These are phyloP conservation scores for Ophiognomonia clavigignenti-juglandacearum DNA, from an alignment of 2,329 filamentous ascomycete genomes.

Conservation along the genomic window DNA sequence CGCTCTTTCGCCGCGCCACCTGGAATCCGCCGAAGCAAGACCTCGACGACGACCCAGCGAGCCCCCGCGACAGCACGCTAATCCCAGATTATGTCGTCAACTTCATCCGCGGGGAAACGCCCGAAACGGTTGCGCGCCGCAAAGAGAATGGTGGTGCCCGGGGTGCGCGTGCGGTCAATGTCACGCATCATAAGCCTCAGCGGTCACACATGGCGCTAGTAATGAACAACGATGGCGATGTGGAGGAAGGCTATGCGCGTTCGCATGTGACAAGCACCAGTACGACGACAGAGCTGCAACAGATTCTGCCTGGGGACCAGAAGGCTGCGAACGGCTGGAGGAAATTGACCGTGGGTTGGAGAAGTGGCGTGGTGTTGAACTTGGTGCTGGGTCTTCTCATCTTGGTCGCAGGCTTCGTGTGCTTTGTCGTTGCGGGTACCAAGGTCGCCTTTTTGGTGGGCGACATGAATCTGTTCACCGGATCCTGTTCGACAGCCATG, in stretches of 20 bases:
- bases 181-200: constrained; percentile 24
- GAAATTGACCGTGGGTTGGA: constrained; percentile 38
- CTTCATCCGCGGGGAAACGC: constrained; percentile 51
- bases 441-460: constrained; percentile 28
- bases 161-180: constrained; percentile 27
- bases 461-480: constrained; percentile 33
- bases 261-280: constrained; percentile 11
- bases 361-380: constrained; percentile 41
- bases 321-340: constrained; percentile 6
- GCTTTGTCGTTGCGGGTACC: constrained; percentile 33
- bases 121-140: constrained; percentile 44
- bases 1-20: constrained; percentile 7
- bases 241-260: constrained; percentile 1
- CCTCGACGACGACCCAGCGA: constrained; percentile 13
- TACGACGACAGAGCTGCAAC: constrained; percentile 15
- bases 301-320: constrained; percentile 15
- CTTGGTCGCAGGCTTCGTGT: constrained; percentile 19
- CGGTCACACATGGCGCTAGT: constrained; percentile 32
- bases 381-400: constrained; percentile 31
- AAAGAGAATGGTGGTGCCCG: constrained; percentile 30
- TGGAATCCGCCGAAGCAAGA: constrained; percentile 2
- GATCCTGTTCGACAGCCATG: constrained; percentile 31
- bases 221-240: constrained; percentile 18
- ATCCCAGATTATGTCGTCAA: constrained; percentile 53
- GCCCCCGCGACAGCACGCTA: constrained; percentile 33